A percentile compares a stretch with the other conserved stretches of the same genome.
These are phyloP conservation scores for Tetracentron sinense DNA, from an alignment of 164 flowering plant genomes.

Conservation along the genomic window DNA sequence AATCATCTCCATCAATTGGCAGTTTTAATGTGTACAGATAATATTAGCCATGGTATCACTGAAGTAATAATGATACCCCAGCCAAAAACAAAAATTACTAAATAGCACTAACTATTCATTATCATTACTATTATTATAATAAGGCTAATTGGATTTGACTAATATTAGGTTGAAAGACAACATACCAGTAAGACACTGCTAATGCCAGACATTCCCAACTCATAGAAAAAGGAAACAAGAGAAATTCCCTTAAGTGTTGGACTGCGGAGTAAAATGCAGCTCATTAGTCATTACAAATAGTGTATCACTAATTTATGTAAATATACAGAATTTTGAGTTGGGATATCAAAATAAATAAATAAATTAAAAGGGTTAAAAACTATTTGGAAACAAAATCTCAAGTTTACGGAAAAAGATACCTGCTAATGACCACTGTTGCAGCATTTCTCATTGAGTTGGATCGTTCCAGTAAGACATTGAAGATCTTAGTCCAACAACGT, in stretches of 20 bases:
- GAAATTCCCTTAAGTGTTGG: conserved; percentile 57
- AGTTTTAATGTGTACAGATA: no score
- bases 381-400: not conserved
- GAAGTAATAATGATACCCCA: no score
- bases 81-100: no score
- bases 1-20: not conserved
- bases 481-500: conserved; percentile 22
- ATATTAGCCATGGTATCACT: not conserved
- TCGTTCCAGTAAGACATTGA: conserved; percentile 35
- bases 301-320: no score
- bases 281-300: conserved; percentile 8
- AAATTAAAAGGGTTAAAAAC: no score
- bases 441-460: conserved; percentile 61
- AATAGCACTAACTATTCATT: no score
- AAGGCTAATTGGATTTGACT: not conserved
- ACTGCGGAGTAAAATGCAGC: conserved; percentile 32
- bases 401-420: conserved; percentile 30
- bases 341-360: no score
- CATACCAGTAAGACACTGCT: conserved; percentile 67
- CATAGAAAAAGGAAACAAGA: conserved; percentile 74
- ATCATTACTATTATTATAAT: no score
- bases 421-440: conserved; percentile 42
- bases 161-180: not conserved
- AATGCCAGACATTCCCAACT: conserved; percentile 90
- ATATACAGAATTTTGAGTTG: no score